Evolutionary conservation across 306 rosid genomes (phyloP), one percentile per base, ranked within the genome.

Genomic region (Fragaria vesca): DNA sequence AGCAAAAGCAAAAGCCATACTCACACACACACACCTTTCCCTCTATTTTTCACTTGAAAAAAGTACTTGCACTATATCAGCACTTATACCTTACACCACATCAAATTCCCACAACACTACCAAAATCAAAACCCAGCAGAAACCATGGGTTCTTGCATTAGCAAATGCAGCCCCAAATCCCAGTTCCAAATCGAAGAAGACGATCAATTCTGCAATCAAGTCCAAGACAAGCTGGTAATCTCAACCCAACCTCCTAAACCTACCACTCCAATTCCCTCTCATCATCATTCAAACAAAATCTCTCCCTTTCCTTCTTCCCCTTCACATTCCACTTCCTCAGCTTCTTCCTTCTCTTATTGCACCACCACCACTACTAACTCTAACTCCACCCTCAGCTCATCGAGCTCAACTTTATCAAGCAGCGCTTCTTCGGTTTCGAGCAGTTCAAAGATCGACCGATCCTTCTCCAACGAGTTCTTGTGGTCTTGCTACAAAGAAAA

Each of bases 61-160:
- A n/a, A 20, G 34, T 2, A 54, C 28, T 32, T n/a, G n/a, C 34
- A 55, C 55, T 4, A 24, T 30, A 34, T 72, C 12, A 72, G 34
- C 34, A 15, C 16, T 2, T 30, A 17, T 32, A 48, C 18, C 15
- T 71, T 48, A 6, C 45, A 30, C 61, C 18, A 46, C 38, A 24
- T 68, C 28, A 68, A 68, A 13, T 17, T 34, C 47, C 12, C 3
- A 51, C 17, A 17, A 66, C 5, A 34, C 47, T 0, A 9, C 47
- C 46, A 36, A 43, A 70, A 34, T 30, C 76, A 21, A 73, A 40
- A 34, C 63, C 77, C 72, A 63, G 34, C 60, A 74, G 20, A 62
- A 74, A 82, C 1, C 54, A 93, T 95, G 99, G 98, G 97, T 71
- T 89, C 90, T 73, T 95, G 99, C 93, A 85, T 95, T 50, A 93